Evolutionary conservation across 2,329 filamentous ascomycete species (phyloP).

Genomic region (Karstenula rhodostoma): DNA sequence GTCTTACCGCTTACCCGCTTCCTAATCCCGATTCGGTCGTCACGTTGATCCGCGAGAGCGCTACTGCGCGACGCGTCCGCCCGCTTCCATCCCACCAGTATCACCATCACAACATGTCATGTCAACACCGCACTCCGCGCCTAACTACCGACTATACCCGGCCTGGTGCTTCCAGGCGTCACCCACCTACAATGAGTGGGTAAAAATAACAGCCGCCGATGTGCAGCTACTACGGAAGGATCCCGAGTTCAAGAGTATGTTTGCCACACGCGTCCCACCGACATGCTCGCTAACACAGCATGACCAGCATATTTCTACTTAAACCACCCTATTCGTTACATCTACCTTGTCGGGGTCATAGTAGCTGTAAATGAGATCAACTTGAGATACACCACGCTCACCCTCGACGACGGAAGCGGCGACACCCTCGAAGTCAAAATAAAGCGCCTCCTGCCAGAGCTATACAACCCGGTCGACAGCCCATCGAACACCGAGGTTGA

Average conservation of each 20-base stretch:
- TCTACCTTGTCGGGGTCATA: constrained; percentile 56
- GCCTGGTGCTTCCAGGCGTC: constrained; percentile 67
- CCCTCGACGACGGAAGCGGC: constrained; percentile 69
- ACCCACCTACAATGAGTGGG: constrained; percentile 69
- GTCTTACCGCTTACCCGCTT: neutral
- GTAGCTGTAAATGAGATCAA: constrained; percentile 55
- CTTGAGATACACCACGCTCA: constrained; percentile 56
- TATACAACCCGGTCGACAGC: constrained; percentile 33
- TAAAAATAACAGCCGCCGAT: constrained; percentile 65
- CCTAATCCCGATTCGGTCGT: neutral
- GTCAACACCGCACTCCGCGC: constrained; percentile 33
- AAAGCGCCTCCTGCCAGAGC: constrained; percentile 45
- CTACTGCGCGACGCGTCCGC: constrained; percentile 28
- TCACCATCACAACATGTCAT: constrained; percentile 40
- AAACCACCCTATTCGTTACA: constrained; percentile 61
- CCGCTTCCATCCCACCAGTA: constrained; percentile 22
- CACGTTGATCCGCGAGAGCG: constrained; percentile 27
- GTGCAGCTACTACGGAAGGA: constrained; percentile 61
- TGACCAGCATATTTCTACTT: constrained; percentile 63
- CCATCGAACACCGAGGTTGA: constrained; percentile 48
- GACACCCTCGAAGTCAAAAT: constrained; percentile 65
- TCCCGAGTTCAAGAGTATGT: constrained; percentile 60
- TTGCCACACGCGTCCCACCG: neutral
- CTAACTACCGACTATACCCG: constrained; percentile 57
- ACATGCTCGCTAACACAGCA: constrained; percentile 4